Conservation (phyloP, 768 basidiomycete species). For the Russula foetens region DNA sequence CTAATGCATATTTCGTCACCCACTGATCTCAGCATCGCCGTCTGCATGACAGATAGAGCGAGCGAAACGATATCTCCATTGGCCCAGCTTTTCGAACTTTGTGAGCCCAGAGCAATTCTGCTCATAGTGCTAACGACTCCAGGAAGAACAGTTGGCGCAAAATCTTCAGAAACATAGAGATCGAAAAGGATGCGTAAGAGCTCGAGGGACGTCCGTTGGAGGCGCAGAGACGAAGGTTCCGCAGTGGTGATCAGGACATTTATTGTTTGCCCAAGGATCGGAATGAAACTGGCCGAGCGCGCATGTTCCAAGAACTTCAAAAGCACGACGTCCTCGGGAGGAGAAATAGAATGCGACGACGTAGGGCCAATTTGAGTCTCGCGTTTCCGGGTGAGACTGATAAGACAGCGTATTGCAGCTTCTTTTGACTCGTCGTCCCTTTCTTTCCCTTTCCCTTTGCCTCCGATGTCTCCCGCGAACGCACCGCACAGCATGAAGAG, state of each 20-base stretch:
- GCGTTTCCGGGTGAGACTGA: constrained; percentile 51
- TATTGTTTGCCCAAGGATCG: constrained; percentile 78
- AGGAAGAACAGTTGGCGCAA: constrained; percentile 66
- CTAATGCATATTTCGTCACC: constrained; percentile 59
- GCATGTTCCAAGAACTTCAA: constrained; percentile 34
- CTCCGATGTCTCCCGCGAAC: constrained; percentile 54
- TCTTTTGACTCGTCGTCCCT: constrained; percentile 78
- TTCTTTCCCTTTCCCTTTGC: constrained; percentile 56
- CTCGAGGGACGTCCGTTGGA: constrained; percentile 59
- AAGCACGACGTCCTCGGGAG: constrained; percentile 26
- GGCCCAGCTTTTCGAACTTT: constrained; percentile 55
- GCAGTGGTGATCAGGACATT: constrained; percentile 59
- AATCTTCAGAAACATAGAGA: constrained; percentile 41
- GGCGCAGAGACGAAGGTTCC: constrained; percentile 44
- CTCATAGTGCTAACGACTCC: constrained; percentile 75
- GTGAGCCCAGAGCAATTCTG: constrained; percentile 54
- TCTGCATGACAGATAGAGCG: constrained; percentile 50
- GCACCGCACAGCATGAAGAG: constrained; percentile 69
- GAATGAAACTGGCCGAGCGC: constrained; percentile 46
- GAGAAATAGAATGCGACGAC: constrained; percentile 16
- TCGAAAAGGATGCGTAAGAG: constrained; percentile 45
- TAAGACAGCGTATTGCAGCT: constrained; percentile 62
- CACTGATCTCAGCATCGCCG: constrained; percentile 46
- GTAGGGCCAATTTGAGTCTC: constrained; percentile 32
- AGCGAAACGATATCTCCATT: constrained; percentile 58